Percentiles rank a stretch among this genome's conserved stretches.
Conservation (phyloP, 1,284 basidiomycete genomes). For the Coriolopsis trogii region DNA sequence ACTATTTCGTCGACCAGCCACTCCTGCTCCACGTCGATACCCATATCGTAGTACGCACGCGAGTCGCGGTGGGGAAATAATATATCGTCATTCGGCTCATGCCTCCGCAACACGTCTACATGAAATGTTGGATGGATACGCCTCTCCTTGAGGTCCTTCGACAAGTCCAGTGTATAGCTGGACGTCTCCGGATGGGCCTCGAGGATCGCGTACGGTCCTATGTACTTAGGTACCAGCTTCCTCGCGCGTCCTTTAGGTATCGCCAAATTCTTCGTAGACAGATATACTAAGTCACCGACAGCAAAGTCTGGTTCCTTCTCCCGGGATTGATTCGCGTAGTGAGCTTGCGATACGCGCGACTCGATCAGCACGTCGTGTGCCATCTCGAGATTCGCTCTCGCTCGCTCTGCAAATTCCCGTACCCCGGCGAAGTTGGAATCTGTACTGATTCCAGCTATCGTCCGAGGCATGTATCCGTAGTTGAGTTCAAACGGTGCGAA, state of each 20-base stretch:
- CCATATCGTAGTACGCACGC: conserved; percentile 31
- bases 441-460: conserved; percentile 23
- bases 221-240: conserved; percentile 37
- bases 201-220: conserved; percentile 35
- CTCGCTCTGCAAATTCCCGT: conserved; percentile 22
- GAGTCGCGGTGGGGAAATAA: conserved; percentile 28
- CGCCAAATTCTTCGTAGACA: conserved; percentile 38
- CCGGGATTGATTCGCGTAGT: conserved; percentile 30
- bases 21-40: conserved; percentile 29
- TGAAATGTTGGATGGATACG: conserved; percentile 34
- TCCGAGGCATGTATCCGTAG: conserved; percentile 34
- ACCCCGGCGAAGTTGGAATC: conserved; percentile 25
- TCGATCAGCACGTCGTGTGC: conserved; percentile 35
- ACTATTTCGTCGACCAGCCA: conserved; percentile 33
- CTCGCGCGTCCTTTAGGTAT: conserved; percentile 35
- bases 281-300: conserved; percentile 33
- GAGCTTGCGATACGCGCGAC: conserved; percentile 25
- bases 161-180: conserved; percentile 32
- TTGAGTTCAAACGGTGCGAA: conserved; percentile 43
- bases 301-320: conserved; percentile 15
- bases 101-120: conserved; percentile 22
- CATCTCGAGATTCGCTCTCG: conserved; percentile 13
- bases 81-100: conserved; percentile 26
- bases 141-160: conserved; percentile 23
- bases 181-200: conserved; percentile 17